phyloP scores from a whole-genome alignment of 2,329 filamentous ascomycete species.

The Epichloe brachyelytri region DNA sequence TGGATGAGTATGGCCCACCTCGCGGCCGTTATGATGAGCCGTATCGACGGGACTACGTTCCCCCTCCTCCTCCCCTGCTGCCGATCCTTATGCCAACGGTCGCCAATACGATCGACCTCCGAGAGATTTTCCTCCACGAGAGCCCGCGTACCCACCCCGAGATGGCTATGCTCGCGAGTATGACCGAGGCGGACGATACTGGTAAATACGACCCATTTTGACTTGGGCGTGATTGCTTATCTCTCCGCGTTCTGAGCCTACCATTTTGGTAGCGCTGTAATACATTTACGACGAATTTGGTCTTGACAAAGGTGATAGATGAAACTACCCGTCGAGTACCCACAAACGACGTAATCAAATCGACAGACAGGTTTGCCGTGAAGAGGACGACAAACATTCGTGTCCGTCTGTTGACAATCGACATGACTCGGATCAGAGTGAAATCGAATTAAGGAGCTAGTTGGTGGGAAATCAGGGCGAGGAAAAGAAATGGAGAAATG shows the following conservation, averaged over 20 bases:
- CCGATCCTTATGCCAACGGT: constrained; percentile 48
- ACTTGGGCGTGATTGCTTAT: constrained; percentile 4
- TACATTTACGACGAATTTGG: constrained; percentile 13
- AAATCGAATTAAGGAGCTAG: neutral
- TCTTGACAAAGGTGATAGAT: constrained; percentile 26
- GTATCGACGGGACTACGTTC: constrained; percentile 57
- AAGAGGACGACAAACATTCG: neutral
- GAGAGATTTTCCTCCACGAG: constrained; percentile 36
- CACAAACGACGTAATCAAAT: neutral
- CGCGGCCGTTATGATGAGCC: constrained; percentile 64
- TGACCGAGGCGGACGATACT: constrained; percentile 37
- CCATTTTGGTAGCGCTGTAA: neutral
- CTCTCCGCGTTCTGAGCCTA: neutral
- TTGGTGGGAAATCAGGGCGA: neutral
- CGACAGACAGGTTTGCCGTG: neutral
- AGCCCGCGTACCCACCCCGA: constrained; percentile 24
- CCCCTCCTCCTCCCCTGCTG: constrained; percentile 51
- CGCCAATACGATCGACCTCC: constrained; percentile 43
- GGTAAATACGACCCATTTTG: constrained; percentile 25
- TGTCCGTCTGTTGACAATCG: neutral
- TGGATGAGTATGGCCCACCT: constrained; percentile 64
- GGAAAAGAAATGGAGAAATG: neutral
- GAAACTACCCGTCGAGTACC: constrained; percentile 5
- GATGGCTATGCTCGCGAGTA: constrained; percentile 35
- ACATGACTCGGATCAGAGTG: neutral